A percentile compares a stretch with the other conserved stretches of the same genome.
phyloP scores from a whole-genome alignment of 768 basidiomycete species.

The Phylloporus arenicola region DNA sequence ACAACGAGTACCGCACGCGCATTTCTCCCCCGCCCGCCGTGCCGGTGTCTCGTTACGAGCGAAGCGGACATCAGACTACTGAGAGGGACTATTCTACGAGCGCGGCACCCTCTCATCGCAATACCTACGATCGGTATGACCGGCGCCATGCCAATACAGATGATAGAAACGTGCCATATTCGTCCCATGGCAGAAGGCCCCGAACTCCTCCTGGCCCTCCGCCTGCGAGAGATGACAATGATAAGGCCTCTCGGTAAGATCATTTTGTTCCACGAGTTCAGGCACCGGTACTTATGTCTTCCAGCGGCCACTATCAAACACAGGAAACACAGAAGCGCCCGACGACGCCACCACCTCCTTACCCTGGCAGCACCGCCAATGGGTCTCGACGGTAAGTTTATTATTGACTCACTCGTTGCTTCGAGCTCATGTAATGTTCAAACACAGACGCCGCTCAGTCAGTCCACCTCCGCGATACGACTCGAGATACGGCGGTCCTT shows the following conservation, averaged over 20 bases:
- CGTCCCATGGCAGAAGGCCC: constrained; percentile 45
- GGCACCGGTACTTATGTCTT: neutral
- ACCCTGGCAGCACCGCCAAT: constrained; percentile 40
- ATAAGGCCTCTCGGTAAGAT: constrained; percentile 54
- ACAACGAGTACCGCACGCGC: constrained; percentile 63
- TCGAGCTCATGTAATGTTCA: neutral
- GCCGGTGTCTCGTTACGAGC: constrained; percentile 50
- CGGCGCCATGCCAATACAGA: constrained; percentile 41
- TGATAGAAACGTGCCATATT: constrained; percentile 38
- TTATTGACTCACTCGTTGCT: neutral
- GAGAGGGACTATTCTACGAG: constrained; percentile 46
- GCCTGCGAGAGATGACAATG: constrained; percentile 58
- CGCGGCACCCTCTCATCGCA: constrained; percentile 35
- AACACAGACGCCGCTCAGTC: constrained; percentile 60
- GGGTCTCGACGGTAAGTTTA: constrained; percentile 37
- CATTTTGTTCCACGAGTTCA: neutral
- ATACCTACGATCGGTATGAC: constrained; percentile 60
- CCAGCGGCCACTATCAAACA: constrained; percentile 14
- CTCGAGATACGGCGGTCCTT: constrained; percentile 50
- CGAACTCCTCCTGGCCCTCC: constrained; percentile 52
- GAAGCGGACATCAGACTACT: constrained; percentile 32
- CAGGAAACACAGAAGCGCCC: constrained; percentile 45
- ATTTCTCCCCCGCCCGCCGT: constrained; percentile 43
- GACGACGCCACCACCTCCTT: constrained; percentile 49
- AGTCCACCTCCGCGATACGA: constrained; percentile 53